Percentiles rank a stretch among this genome's conserved stretches.
Conservation (phyloP, 495 filamentous ascomycete genomes). For the Mycothermus thermophilus region DNA sequence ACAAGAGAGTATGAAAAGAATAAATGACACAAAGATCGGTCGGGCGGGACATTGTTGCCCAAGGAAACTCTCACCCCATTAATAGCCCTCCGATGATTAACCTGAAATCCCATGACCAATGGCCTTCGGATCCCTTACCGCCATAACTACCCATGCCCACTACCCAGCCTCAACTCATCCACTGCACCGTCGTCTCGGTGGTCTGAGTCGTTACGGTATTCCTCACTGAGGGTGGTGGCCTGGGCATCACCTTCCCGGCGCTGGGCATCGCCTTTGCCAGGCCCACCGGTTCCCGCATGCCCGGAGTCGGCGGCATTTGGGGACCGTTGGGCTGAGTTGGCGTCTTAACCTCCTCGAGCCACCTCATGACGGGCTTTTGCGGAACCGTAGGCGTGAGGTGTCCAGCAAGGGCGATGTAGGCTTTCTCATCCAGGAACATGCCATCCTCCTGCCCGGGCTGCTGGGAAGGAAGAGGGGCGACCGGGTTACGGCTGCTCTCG, state of each 20-base stretch:
- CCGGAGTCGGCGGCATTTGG: constrained; percentile 4
- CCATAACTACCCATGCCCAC: neutral
- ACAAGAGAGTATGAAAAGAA: too few species aligned
- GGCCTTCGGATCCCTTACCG: too few species aligned
- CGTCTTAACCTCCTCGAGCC: constrained; percentile 11
- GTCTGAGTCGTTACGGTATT: constrained; percentile 13
- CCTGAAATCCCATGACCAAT: too few species aligned
- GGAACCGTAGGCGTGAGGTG: constrained; percentile 4
- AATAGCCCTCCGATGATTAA: too few species aligned
- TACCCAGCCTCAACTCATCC: constrained; percentile 2
- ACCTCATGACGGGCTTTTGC: constrained; percentile 8
- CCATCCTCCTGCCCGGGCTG: neutral
- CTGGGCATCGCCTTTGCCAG: constrained; percentile 3
- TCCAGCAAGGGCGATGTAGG: constrained; percentile 10
- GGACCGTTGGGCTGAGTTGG: constrained; percentile 9
- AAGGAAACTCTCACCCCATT: too few species aligned
- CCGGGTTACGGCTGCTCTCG: constrained; percentile 6
- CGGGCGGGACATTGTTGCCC: too few species aligned
- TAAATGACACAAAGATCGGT: too few species aligned
- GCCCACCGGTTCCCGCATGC: neutral
- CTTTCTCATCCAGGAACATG: constrained; percentile 10
- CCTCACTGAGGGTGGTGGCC: constrained; percentile 5
- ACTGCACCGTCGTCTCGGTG: constrained; percentile 4
- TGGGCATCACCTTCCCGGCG: constrained; percentile 1
- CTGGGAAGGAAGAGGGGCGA: neutral